Percentiles rank a stretch among this genome's conserved stretches.
Evolutionary conservation across 2,329 filamentous ascomycete genomes (phyloP).

Genomic region (Tympanopsis confertula): DNA sequence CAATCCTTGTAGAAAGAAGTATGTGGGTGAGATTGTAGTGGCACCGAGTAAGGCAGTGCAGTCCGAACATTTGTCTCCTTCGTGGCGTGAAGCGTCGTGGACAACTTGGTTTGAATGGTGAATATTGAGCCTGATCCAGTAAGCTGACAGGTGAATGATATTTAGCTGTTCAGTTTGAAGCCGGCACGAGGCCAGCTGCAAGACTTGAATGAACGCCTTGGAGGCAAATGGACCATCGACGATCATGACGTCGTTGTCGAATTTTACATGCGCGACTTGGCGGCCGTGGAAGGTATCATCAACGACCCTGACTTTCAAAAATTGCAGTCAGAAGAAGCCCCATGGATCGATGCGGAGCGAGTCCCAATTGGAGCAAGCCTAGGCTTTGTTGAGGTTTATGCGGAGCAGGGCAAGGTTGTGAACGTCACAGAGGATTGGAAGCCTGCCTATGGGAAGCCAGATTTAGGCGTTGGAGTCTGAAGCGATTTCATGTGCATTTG

Average conservation of each 20-base stretch:
- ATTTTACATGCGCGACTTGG: conserved; percentile 9
- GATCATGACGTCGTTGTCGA: conserved; percentile 8
- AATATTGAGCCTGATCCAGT: too few relatives aligned
- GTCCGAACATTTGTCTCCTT: too few relatives aligned
- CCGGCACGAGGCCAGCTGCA: background rate
- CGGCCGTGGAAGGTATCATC: conserved; percentile 4
- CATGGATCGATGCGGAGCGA: conserved; percentile 5
- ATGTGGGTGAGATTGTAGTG: too few relatives aligned
- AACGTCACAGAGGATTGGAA: conserved; percentile 6
- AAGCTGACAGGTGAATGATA: too few relatives aligned
- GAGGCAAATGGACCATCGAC: conserved; percentile 1
- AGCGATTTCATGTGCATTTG: too few relatives aligned
- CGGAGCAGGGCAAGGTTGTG: conserved; percentile 8
- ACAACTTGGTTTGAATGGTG: too few relatives aligned
- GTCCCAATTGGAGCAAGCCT: conserved; percentile 4
- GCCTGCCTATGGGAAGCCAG: conserved; percentile 3
- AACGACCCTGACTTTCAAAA: conserved; percentile 8
- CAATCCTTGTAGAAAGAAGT: background rate
- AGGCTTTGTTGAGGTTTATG: conserved; percentile 11
- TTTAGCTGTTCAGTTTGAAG: conserved; percentile 7
- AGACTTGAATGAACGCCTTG: conserved; percentile 2
- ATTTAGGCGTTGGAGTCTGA: too few relatives aligned
- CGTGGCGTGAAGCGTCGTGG: too few relatives aligned
- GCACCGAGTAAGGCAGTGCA: too few relatives aligned
- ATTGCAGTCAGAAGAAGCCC: conserved; percentile 8